Base-by-base conservation (phyloP, 2,329 filamentous ascomycete genomes). In the Beauveria scarabaeidicola region DNA sequence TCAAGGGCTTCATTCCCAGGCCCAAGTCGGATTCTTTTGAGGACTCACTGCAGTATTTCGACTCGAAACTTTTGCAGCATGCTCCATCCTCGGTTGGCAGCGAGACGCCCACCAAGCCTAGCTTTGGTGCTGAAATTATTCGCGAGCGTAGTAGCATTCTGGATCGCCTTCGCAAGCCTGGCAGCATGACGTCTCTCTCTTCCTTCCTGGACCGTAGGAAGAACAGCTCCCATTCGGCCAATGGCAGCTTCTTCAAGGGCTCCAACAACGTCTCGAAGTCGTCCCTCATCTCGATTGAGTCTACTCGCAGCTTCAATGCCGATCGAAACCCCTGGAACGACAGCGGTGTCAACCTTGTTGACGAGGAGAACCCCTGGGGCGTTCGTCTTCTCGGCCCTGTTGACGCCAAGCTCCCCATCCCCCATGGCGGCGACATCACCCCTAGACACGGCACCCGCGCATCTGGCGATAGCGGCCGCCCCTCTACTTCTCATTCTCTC, bases 1-100 rank as follows among this genome's bases (percentile, higher is more conserved):
- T 97, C 68, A 95, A 95, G 73, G 94, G 94, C 56, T 87, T 91
- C n/a, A 94, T 97, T 64, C 91, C 93, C 21, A 89, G 94, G n/a
- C 94, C 94, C 63, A 97, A 97, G 77, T 97, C 94, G 1, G 94
- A 99, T 73, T 97, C 94, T 0, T 99, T 99, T 65, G 94, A 99
- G 72, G 93, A 99, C 67, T 96, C 93, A 8, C 81, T 97, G 56
- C 93, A 92, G 60, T 97, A 92, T 77, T 99, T 99, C 69, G 90
- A 97, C 71, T 97, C 93, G 2, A 97, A 97, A 77, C 82, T 99
- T 50, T 83, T 99, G 58, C 94, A 97, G 73, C 91, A 95, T 68
- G 92, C 93, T 4, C 91, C 93, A 40, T 83, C 89, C 5, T 84
- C 89, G 1, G 81, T 91, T 19, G 83, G 85, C 15, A 91, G 90